Percentiles rank a stretch among this genome's conserved stretches.
Conservation (phyloP, 805 yeast species). For the Candida koratica region DNA sequence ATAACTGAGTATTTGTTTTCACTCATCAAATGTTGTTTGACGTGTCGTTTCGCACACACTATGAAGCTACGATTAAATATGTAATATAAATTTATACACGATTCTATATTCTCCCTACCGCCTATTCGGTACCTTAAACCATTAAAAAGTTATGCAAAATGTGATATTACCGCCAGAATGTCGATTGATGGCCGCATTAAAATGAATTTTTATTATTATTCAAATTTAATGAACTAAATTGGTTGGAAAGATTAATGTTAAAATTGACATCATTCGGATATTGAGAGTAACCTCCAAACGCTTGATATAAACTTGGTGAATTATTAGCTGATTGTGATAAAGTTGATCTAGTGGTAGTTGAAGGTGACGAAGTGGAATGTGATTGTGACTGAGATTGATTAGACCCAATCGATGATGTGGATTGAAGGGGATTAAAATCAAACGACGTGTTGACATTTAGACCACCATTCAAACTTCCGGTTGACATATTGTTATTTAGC, state of each 20-base stretch:
- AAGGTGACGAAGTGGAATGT: slow-evolving; percentile 10
- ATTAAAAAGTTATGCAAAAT: slow-evolving; percentile 6
- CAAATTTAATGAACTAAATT: slow-evolving; percentile 34
- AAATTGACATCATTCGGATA: slow-evolving; percentile 8
- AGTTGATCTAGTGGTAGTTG: slow-evolving; percentile 5
- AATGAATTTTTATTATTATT: slow-evolving; percentile 16
- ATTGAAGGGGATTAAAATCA: slow-evolving; percentile 7
- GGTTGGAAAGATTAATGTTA: slow-evolving; percentile 22
- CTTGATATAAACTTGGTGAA: slow-evolving; percentile 11
- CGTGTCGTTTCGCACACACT: slow-evolving; percentile 4
- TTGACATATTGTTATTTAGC: not conserved
- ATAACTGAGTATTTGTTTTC: slow-evolving; percentile 62
- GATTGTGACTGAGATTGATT: slow-evolving; percentile 9
- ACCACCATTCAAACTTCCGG: not conserved
- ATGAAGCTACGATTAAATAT: not conserved
- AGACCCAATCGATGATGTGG: slow-evolving; percentile 8
- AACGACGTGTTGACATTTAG: not conserved
- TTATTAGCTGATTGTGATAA: slow-evolving; percentile 8
- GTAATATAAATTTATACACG: slow-evolving; percentile 1
- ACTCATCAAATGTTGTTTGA: slow-evolving; percentile 1
- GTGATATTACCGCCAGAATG: not conserved
- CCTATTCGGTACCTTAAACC: slow-evolving; percentile 1
- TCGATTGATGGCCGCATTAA: not conserved
- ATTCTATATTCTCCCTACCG: slow-evolving; percentile 5
- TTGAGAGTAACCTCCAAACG: slow-evolving; percentile 10